Evolutionary conservation across 78 protist species (phyloP).

Genomic region (Creolimax fragrantissima): DNA sequence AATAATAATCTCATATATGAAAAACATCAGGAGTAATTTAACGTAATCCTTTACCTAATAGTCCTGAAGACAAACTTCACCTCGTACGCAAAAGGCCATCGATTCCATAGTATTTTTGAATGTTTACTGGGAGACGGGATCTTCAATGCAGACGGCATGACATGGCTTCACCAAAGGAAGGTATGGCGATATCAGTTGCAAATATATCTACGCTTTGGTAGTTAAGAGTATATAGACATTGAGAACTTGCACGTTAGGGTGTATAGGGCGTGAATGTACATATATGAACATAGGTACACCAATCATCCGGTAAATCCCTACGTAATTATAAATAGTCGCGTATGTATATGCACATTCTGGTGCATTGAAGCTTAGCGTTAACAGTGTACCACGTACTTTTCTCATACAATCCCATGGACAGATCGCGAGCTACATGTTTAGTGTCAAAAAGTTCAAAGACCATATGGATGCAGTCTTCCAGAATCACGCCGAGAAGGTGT

Average conservation of each 20-base stretch:
- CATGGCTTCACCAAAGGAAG: neutral
- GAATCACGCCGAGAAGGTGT: neutral
- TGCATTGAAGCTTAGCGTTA: no score
- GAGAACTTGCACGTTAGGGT: no score
- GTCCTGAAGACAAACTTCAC: neutral
- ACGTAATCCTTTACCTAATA: neutral
- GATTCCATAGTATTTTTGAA: slow-evolving; percentile 16
- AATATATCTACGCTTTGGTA: no score
- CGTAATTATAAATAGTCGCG: no score
- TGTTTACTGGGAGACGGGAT: slow-evolving; percentile 16
- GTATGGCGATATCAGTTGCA: neutral
- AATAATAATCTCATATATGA: no score
- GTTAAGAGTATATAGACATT: no score
- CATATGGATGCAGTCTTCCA: neutral
- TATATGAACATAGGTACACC: no score
- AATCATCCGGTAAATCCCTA: no score
- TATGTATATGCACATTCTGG: no score
- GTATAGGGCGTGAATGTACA: no score
- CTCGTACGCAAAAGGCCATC: neutral
- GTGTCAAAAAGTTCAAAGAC: neutral
- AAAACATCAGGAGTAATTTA: no score
- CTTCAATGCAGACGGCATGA: slow-evolving; percentile 1
- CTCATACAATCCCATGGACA: neutral
- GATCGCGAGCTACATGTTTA: slow-evolving; percentile 10
- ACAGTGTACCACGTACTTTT: no score